Conservation (phyloP, 2,329 filamentous ascomycete species). For the Penicillium concentricum region DNA sequence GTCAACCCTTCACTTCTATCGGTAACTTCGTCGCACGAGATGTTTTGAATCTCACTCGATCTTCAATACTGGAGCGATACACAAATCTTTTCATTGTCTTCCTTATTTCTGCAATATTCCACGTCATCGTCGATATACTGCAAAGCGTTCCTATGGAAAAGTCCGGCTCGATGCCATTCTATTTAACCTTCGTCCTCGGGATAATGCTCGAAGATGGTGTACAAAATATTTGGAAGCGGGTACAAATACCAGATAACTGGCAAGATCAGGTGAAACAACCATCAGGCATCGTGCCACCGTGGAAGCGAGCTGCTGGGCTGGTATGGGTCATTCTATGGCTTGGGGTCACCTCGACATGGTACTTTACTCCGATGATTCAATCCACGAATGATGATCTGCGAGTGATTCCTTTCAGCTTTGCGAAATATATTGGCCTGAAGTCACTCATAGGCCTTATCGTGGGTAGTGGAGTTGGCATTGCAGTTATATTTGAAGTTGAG, state of each 20-base stretch:
- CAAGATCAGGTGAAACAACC: neutral
- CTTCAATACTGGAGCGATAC: conserved; percentile 7
- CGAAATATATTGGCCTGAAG: neutral
- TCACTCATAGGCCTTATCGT: neutral
- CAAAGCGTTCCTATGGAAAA: neutral
- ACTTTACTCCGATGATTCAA: conserved; percentile 10
- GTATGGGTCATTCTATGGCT: conserved; percentile 10
- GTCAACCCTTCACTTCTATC: conserved; percentile 7
- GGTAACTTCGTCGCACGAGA: neutral
- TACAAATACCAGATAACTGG: neutral
- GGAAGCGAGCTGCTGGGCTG: conserved; percentile 1
- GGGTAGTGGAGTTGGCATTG: neutral
- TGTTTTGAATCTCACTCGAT: neutral
- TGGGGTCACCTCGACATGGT: conserved; percentile 9
- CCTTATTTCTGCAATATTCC: conserved; percentile 3
- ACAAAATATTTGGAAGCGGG: neutral
- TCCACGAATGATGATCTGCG: neutral
- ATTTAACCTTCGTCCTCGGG: conserved; percentile 1
- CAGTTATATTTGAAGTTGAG: neutral
- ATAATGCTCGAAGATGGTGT: conserved; percentile 9
- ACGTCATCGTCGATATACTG: conserved; percentile 6
- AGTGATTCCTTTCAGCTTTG: conserved; percentile 10
- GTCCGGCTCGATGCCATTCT: conserved; percentile 9
- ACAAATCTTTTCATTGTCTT: conserved; percentile 7
- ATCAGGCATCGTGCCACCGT: neutral